Evolutionary conservation across 2,329 filamentous ascomycete genomes (phyloP), one percentile per base, ranked within the genome.

Genomic region (Diatrype stigma): DNA sequence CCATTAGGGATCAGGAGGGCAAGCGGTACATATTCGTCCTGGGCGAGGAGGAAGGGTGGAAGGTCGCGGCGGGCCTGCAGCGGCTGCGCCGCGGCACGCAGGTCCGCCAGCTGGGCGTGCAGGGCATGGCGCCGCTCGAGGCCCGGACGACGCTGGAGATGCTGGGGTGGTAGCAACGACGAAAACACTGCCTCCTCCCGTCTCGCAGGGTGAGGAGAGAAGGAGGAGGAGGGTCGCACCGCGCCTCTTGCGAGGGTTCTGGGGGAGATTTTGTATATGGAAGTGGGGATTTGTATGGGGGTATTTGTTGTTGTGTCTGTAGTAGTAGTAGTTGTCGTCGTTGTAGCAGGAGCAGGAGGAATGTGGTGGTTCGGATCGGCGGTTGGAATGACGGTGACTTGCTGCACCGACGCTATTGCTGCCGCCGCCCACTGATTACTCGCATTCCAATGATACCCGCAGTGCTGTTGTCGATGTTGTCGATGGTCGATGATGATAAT

Each of bases 11-110:
- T 61, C 81, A 85, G 57, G 84, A 86, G 53, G 82, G 81, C 42
- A 85, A 85, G 69, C 76, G 82, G 34, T 86, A 81, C 61, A 66
- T 87, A 34, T 87, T 87, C 62, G 76, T 87, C 10, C 69, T 87
- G 32, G 73, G 76, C 38, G 82, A 87, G 62, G 77, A 82, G 54
- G 84, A 88, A 65, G 78, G 77, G 26, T 87, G 85, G 85, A 88
- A 88, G 75, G 72, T 88, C 22, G 75, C 81, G 1, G 71, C 80
- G 34, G 84, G 81, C 2, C 63, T 88, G 58, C 80, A 85, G 64
- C 75, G 79, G 42, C 67, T 88, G 59, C 72, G 82, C 48, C 76
- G 77, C 49, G 84, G 84, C 5, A 79, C 78, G 3, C 82, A 85
- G 64, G 80, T 79, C 30, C 73, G 81, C 48, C 77, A 80, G 51